Conservation (phyloP, 495 filamentous ascomycete species). For the Cenococcum geophilum region DNA sequence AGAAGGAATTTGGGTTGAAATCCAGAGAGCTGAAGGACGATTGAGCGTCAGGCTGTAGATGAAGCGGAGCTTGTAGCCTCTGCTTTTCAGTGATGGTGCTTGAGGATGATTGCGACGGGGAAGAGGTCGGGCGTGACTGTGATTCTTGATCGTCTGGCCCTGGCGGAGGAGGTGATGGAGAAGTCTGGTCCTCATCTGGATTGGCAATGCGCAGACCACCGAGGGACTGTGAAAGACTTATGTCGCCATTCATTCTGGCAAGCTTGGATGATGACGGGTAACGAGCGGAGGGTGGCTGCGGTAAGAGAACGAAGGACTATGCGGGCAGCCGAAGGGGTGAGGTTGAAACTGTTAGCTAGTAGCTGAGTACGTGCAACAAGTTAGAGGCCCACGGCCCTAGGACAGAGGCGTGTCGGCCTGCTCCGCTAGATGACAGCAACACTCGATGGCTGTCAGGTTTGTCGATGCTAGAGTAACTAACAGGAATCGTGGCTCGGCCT, state of each 20-base stretch:
- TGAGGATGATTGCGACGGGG: slow-evolving; percentile 30
- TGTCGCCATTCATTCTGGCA: slow-evolving; percentile 72
- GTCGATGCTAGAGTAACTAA: neutral
- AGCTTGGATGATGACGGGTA: slow-evolving; percentile 6
- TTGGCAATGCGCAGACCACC: slow-evolving; percentile 97
- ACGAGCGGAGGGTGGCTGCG: slow-evolving; percentile 23
- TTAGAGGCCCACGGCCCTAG: neutral
- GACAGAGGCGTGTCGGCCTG: neutral
- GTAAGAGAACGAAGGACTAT: neutral
- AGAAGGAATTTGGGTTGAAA: slow-evolving; percentile 40
- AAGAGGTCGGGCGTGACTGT: slow-evolving; percentile 23
- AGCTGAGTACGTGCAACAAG: neutral
- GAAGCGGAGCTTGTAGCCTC: slow-evolving; percentile 3
- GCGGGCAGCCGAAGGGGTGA: slow-evolving; percentile 10
- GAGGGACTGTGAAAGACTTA: slow-evolving; percentile 86
- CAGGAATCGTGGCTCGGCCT: neutral
- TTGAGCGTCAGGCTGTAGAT: slow-evolving; percentile 22
- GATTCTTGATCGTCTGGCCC: slow-evolving; percentile 42
- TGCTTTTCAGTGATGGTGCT: slow-evolving; percentile 30
- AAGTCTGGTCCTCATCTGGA: slow-evolving; percentile 61
- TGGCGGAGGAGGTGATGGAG: slow-evolving; percentile 49
- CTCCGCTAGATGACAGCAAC: neutral
- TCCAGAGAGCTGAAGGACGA: slow-evolving; percentile 32
- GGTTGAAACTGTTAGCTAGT: neutral
- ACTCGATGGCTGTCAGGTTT: neutral